A percentile compares a stretch with the other conserved stretches of the same genome.
Evolutionary conservation across 179 eudicot genomes (phyloP).

Genomic region (Spinacia oleracea): DNA sequence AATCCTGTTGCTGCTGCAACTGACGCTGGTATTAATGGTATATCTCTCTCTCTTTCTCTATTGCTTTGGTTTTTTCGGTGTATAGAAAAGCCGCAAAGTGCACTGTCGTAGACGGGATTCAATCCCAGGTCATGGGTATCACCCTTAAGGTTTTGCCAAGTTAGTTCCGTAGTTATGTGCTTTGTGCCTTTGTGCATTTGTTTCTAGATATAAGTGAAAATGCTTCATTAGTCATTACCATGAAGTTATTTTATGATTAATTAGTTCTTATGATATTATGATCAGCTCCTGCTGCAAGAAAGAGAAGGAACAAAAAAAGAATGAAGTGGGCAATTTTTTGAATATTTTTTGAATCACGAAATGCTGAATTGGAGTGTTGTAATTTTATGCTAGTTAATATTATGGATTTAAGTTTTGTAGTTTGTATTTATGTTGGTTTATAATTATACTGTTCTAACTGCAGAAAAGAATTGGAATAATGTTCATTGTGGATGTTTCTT

Average conservation of each 20-base stretch:
- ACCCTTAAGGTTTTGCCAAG: background rate
- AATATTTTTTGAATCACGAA: background rate
- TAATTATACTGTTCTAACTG: background rate
- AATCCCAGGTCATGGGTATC: background rate
- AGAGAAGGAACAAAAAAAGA: no score
- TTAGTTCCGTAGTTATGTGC: background rate
- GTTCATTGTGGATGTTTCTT: background rate
- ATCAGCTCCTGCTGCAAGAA: no score
- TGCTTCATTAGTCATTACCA: background rate
- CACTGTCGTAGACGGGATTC: background rate
- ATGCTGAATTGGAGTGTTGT: background rate
- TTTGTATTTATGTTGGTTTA: background rate
- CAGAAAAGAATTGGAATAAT: background rate
- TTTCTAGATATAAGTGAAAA: background rate
- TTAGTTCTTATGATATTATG: background rate
- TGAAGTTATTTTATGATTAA: conserved; percentile 5
- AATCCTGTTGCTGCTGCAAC: conserved; percentile 65
- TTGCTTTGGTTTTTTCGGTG: background rate
- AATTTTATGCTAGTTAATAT: background rate
- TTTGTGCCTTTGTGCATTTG: background rate
- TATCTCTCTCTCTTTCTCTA: background rate
- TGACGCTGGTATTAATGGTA: conserved; percentile 58
- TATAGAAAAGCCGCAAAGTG: no score
- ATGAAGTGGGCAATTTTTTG: background rate
- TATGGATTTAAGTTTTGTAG: background rate